Conservation (phyloP, 1,284 basidiomycete species). For the Moesziomyces globuligerus region DNA sequence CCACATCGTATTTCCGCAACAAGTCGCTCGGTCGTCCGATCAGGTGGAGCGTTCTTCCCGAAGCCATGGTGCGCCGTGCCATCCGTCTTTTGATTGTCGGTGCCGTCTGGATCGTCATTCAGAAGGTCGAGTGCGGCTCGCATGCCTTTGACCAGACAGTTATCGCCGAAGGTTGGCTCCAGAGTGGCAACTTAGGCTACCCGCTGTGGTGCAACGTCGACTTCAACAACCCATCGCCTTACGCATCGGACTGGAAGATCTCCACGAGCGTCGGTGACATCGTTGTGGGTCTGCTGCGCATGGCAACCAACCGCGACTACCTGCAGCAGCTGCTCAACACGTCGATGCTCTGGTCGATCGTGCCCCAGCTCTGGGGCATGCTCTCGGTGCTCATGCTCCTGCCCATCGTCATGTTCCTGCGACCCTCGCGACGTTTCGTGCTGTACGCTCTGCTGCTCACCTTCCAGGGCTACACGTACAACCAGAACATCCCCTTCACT, state of each 20-base stretch:
- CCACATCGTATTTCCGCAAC: constrained; percentile 66
- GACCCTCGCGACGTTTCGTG: constrained; percentile 65
- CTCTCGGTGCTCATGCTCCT: constrained; percentile 68
- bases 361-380: constrained; percentile 69
- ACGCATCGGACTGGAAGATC: constrained; percentile 32
- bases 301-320: constrained; percentile 68
- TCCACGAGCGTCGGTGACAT: constrained; percentile 64
- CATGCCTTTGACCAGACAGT: constrained; percentile 61
- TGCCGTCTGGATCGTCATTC: constrained; percentile 67
- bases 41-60: constrained; percentile 64
- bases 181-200: constrained; percentile 64
- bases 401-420: constrained; percentile 66
- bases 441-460: constrained; percentile 60
- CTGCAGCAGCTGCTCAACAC: constrained; percentile 68
- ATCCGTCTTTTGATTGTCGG: constrained; percentile 68
- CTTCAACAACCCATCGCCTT: constrained; percentile 40
- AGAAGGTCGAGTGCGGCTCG: constrained; percentile 61
- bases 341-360: constrained; percentile 69
- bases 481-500: constrained; percentile 60
- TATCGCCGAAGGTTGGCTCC: constrained; percentile 58
- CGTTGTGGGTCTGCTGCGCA: constrained; percentile 66
- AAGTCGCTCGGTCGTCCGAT: constrained; percentile 61
- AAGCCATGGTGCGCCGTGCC: constrained; percentile 68
- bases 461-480: constrained; percentile 33
- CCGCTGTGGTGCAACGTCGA: constrained; percentile 68